A percentile compares a stretch with the other conserved stretches of the same genome.
phyloP scores from a whole-genome alignment of 164 flowering plant genomes.

The Sedum album region DNA sequence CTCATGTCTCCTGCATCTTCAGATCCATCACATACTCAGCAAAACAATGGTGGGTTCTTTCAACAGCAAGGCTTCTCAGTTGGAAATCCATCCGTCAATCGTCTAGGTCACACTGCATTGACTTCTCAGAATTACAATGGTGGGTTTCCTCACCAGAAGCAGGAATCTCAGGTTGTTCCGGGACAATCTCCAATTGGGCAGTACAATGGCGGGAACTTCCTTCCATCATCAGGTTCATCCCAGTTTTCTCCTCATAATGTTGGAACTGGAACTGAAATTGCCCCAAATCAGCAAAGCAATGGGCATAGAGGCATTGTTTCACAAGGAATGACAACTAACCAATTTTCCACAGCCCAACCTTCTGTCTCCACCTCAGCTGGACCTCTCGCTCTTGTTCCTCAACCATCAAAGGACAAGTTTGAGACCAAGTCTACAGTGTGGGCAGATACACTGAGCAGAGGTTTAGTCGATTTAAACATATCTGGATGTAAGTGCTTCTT shows the following conservation, averaged over 20 bases:
- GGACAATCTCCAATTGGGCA: slow-evolving; percentile 3
- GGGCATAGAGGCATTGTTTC: slow-evolving; percentile 21
- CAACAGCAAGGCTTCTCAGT: slow-evolving; percentile 14
- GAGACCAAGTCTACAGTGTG: slow-evolving; percentile 91
- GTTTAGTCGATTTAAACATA: slow-evolving; percentile 83
- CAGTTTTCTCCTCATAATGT: slow-evolving; percentile 13
- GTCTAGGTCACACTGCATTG: neutral
- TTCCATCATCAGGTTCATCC: slow-evolving; percentile 14
- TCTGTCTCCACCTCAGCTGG: slow-evolving; percentile 26
- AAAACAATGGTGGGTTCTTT: slow-evolving; percentile 16
- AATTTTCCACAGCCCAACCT: slow-evolving; percentile 22
- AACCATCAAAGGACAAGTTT: slow-evolving; percentile 64
- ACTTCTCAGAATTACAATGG: slow-evolving; percentile 16
- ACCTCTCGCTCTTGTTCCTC: slow-evolving; percentile 35
- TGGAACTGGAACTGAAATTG: slow-evolving; percentile 21
- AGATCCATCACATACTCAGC: slow-evolving; percentile 20
- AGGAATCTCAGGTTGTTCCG: neutral
- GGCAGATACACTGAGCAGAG: slow-evolving; percentile 93
- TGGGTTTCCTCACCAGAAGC: slow-evolving; percentile 19
- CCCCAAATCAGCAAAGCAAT: slow-evolving; percentile 20
- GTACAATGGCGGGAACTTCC: slow-evolving; percentile 8
- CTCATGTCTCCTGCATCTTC: slow-evolving; percentile 16
- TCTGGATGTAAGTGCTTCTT: slow-evolving; percentile 75
- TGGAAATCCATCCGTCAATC: neutral
- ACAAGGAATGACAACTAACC: slow-evolving; percentile 21